Evolutionary conservation across 129 eudicot species (phyloP).

Genomic region (Saposhnikovia divaricata): DNA sequence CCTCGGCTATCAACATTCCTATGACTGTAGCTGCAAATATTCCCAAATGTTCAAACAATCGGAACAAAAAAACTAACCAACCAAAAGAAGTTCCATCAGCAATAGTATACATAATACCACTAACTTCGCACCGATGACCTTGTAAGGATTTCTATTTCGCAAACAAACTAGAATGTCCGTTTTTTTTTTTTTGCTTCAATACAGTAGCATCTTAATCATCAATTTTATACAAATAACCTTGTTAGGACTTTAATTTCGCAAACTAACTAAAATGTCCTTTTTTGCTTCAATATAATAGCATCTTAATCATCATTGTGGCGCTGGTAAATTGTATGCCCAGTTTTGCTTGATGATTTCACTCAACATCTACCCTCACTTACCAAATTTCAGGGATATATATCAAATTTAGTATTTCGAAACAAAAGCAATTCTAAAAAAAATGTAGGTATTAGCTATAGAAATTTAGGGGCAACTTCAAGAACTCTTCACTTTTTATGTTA

Average conservation of each 20-base stretch:
- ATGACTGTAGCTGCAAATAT: not conserved
- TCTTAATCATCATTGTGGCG: not conserved
- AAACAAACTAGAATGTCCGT: no score
- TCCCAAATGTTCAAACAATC: no score
- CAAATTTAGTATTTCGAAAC: not conserved
- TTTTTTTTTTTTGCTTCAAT: no score
- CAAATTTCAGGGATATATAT: not conserved
- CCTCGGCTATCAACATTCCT: not conserved
- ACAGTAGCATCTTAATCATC: no score
- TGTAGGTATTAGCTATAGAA: not conserved
- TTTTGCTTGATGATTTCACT: not conserved
- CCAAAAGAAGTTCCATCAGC: no score
- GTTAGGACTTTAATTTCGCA: not conserved
- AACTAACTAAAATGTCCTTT: not conserved
- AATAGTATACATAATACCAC: no score
- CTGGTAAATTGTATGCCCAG: not conserved
- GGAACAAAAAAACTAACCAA: no score
- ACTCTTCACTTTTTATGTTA: not conserved
- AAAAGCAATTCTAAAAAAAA: no score
- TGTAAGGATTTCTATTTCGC: no score
- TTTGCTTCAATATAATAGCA: not conserved
- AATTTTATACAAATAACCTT: not conserved
- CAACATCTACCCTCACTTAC: not conserved
- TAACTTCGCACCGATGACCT: no score
- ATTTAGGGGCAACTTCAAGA: not conserved